Base-by-base conservation (phyloP, 805 yeast genomes). In the Metschnikowia corniflorae region DNA sequence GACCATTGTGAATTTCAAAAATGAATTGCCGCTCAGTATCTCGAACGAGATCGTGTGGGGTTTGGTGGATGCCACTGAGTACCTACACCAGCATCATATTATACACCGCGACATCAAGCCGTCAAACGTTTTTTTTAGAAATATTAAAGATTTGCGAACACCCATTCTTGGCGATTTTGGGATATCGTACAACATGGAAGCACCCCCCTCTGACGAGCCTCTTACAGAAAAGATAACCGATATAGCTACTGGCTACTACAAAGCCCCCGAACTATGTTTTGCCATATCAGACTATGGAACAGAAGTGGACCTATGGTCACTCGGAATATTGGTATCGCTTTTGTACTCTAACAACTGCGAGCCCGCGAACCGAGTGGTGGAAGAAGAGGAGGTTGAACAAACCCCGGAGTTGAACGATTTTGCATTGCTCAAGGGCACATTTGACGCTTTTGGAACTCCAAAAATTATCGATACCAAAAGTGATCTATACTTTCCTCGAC, bases 181-280 rank as follows among this genome's bases (percentile, higher is more conserved):
- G 6, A 71, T 78, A 12, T 49, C 63, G 15, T 65, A 63, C 44
- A 55, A 62, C 23, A 17, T 35, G 16, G 27, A 15, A 9, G 29
- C 21, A 24, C 35, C 46, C 6, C 48, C 51, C 2, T 21, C 41
- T 10, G 61, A 56, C 25, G 80, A 86, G 25, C 71, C 73, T 33
- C 40, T 49, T 1, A 53, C 57, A 5, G 50, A 57, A 7, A 63
- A 71, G 46, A 65, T 70, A 39, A 66, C 73, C n/a, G 84, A 77
- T 45, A 79, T 86, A 4, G 71, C 82, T 15, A 80, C 89, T 0
- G 79, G 81, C 1, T 67, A 68, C 22, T 86, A 76, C 58, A 78
- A 82, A 42, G 80, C 93, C 0, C 91, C 94, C 0, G 95, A 86
- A 51, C 59, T 82, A 31, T 62, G 85, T 27, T 71, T 83, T 33